Evolutionary conservation across 208 protist species (phyloP), one percentile per base, ranked within the genome.

Genomic region (Trypanosoma theileri): DNA sequence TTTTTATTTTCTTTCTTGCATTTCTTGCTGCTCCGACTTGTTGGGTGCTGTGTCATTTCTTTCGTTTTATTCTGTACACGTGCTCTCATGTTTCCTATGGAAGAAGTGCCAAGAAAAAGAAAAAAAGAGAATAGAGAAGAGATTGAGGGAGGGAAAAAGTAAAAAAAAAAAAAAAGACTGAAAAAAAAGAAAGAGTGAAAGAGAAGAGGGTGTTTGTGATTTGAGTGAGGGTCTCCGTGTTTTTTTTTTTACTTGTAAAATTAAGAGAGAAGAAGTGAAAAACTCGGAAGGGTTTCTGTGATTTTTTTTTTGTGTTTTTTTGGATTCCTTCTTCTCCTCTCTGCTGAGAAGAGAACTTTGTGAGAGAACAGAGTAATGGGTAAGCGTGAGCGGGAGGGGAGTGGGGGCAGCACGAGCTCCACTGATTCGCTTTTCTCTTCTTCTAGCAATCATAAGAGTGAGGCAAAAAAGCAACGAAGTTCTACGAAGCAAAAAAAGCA

Each of bases 401-500:
- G 69, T 67, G 61, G 46, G 62, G 44, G 56, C 55, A 69, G 62
- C 48, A 64, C 42, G 19, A 59, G 68, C 56, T 75, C 69, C 52
- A 59, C 69, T 53, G 59, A 64, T 75, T 69, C 69, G 21, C 51
- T 69, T 62, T 63, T 69, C 51, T 69, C 60, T 69, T 69, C 56
- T 52, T 66, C 59, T 59, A 66, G 59, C 19, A 45, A 48, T 59
- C 26, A 59, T 73, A 65, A 26, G 44, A 57, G 13, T 12, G 24
- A 42, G 9, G 31, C 17, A 52, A 52, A 64, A 40, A 16, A 46
- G 6, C 19, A 26, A 21, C 52, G 50, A 69, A 69, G 57, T 35
- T 16, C 10, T 13, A 21, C 41, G 19, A 48, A 44, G n/a, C 13
- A 16, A 6, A 42, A 31, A 17, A 51, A 59, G 17, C 58, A 41